These are phyloP conservation scores for Begonia loranthoides DNA, from an alignment of 306 rosid genomes.

Conservation along the genomic window DNA sequence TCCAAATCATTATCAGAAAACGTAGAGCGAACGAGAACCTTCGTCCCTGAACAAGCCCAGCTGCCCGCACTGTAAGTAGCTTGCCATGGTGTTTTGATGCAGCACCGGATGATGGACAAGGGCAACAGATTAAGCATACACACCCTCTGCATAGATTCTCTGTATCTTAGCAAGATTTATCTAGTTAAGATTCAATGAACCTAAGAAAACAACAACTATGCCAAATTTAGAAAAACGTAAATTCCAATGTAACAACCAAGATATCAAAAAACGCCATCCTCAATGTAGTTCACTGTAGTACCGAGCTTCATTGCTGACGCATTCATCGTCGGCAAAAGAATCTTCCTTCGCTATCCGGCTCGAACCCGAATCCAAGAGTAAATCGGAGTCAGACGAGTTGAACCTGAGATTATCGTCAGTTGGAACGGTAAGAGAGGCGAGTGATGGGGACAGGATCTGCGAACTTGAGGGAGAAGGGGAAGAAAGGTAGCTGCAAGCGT, in stretches of 20 bases:
- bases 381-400: too few species aligned
- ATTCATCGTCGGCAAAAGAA: slow-evolving; percentile 13
- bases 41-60: slow-evolving; percentile 25
- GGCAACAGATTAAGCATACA: slow-evolving; percentile 38
- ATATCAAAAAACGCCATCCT: too few species aligned
- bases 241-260: too few species aligned
- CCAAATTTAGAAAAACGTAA: too few species aligned
- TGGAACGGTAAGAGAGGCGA: not conserved
- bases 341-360: slow-evolving; percentile 7
- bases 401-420: not conserved
- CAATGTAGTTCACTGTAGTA: too few species aligned
- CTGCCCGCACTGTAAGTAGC: slow-evolving; percentile 18
- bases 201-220: too few species aligned
- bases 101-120: slow-evolving; percentile 32
- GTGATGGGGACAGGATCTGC: too few species aligned
- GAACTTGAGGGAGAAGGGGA: not conserved
- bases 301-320: slow-evolving; percentile 56
- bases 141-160: slow-evolving; percentile 40
- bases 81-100: slow-evolving; percentile 32
- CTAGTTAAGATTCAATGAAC: too few species aligned
- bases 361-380: not conserved
- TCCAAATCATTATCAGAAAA: slow-evolving; percentile 55
- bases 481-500: not conserved
- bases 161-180: too few species aligned
- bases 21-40: slow-evolving; percentile 31